A percentile compares a stretch with the other conserved stretches of the same genome.
phyloP scores from a whole-genome alignment of 225 moss, liverwort and hornwort genomes.

The Physcomitrium patens region DNA sequence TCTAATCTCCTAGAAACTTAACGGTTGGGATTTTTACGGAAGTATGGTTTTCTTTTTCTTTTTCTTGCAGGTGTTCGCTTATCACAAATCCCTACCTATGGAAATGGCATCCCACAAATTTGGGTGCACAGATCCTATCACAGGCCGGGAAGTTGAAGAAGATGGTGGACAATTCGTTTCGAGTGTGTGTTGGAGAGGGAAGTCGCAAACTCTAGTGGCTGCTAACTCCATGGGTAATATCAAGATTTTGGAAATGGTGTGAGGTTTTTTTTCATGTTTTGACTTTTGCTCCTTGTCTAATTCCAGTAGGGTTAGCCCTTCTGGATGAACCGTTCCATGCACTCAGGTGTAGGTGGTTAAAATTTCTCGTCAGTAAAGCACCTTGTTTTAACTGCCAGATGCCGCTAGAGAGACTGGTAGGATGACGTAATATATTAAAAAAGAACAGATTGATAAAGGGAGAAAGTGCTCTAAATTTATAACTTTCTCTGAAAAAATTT shows the following conservation, averaged over 20 bases:
- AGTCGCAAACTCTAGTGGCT: conserved; percentile 93
- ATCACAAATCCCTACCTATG: conserved; percentile 98
- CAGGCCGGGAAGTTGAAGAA: conserved; percentile 95
- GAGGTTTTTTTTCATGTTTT: conserved; percentile 35
- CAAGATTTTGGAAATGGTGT: conserved; percentile 98
- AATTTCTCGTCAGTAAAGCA: conserved; percentile 26
- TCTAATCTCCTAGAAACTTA: not conserved
- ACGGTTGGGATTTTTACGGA: not conserved
- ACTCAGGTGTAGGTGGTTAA: conserved; percentile 32
- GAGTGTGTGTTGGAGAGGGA: conserved; percentile 98
- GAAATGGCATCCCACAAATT: conserved; percentile 98
- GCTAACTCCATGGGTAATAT: conserved; percentile 99
- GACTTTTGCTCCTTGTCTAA: conserved; percentile 29
- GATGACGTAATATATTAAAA: conserved; percentile 26
- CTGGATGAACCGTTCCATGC: conserved; percentile 35
- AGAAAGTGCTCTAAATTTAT: conserved; percentile 32
- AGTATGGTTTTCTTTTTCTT: not conserved
- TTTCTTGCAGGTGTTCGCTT: conserved; percentile 79
- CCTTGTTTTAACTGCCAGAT: conserved; percentile 37
- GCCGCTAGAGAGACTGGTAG: conserved; percentile 36
- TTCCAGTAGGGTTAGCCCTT: conserved; percentile 34
- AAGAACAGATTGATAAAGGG: conserved; percentile 34
- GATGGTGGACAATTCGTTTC: conserved; percentile 97
- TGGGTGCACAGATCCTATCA: conserved; percentile 89
- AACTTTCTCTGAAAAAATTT: conserved; percentile 43